Percentiles rank a stretch among this genome's conserved stretches.
These are phyloP conservation scores for Ascochyta lentis DNA, from an alignment of 2,329 filamentous ascomycete genomes.

Conservation along the genomic window DNA sequence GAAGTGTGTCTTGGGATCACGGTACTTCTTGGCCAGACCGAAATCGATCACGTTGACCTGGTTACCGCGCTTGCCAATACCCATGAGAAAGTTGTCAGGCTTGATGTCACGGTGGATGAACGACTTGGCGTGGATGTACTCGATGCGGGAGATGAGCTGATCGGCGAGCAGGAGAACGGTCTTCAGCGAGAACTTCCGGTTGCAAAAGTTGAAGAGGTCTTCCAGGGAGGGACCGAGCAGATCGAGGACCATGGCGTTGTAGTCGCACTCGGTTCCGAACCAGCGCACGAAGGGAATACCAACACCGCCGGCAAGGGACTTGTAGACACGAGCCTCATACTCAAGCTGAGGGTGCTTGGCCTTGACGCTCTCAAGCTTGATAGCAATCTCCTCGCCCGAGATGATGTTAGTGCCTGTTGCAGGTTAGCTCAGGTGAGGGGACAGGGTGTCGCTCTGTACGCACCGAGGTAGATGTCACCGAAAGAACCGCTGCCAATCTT, in stretches of 20 bases:
- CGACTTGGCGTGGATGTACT: conserved; percentile 99
- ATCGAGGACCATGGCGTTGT: conserved; percentile 99
- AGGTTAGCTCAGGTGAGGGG: conserved; percentile 26
- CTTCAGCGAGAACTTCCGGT: conserved; percentile 99
- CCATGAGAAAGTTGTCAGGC: conserved; percentile 99
- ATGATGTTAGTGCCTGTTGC: conserved; percentile 93
- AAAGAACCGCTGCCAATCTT: conserved; percentile 99
- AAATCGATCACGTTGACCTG: conserved; percentile 99
- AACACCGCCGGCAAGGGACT: conserved; percentile 89
- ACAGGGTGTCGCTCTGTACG: conserved; percentile 29
- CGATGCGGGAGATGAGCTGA: conserved; percentile 97
- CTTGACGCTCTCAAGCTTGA: conserved; percentile 99
- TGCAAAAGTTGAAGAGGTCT: conserved; percentile 99
- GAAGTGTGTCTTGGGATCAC: conserved; percentile 99
- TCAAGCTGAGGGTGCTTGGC: conserved; percentile 99
- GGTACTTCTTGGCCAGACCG: conserved; percentile 98
- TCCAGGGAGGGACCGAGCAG: conserved; percentile 94
- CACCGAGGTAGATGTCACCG: conserved; percentile 94
- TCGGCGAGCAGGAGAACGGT: conserved; percentile 95
- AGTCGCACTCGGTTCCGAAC: conserved; percentile 99
- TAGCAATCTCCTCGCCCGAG: conserved; percentile 98
- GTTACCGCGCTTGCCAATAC: conserved; percentile 98
- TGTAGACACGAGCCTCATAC: conserved; percentile 95
- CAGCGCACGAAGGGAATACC: conserved; percentile 98
- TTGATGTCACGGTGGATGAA: conserved; percentile 99